Base-by-base conservation (phyloP, 2,329 filamentous ascomycete genomes). In the Chaetomium sp. region DNA sequence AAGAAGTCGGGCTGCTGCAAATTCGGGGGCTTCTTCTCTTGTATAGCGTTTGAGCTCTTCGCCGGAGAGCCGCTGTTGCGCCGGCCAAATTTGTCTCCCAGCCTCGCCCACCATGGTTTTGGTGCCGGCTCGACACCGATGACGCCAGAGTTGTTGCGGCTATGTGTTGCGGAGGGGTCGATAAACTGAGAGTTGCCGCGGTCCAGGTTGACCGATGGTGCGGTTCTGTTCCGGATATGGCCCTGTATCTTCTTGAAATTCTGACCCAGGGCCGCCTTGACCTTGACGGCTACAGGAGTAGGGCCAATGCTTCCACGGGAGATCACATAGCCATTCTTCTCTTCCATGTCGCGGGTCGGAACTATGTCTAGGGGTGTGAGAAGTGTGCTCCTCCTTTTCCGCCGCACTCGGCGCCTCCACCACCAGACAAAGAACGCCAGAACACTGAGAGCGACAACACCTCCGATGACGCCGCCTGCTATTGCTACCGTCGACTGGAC, bases 111-210 rank as follows among this genome's bases (percentile, higher is more conserved):
- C 74, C 74, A 79, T 56, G 74, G 76, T 51, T 66, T 74, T 6
- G 64, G 53, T 5, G 70, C 66, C 11, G 64, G 50, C 8, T 66
- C 62, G 8, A 55, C 51, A 10, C 52, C 35, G 40, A 52, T 37
- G 41, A 58, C 54, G 53, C 53, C 56, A 46, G 69, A 71, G 45
- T 67, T 71, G 32, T 53, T 48, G 36, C 72, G 71, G 56, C 72
- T 76, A 59, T 75, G 73, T 34, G 65, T 65, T 10, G 59, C 57
- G 51, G 61, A 55, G 1, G 66, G 54, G 32, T 72, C 69, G 56
- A 74, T 69, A 58, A 78, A 80, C 60, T 81, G 79, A 7, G 79
- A 80, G 61, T 77, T 79, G 6, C 78, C 76, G 48, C 77, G 71
- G 65, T 81, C 74, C 59, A 80, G 70, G 55, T 80, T 75, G 35